Conservation (phyloP, 1,139 yeast genomes). For the Candida anutae region DNA sequence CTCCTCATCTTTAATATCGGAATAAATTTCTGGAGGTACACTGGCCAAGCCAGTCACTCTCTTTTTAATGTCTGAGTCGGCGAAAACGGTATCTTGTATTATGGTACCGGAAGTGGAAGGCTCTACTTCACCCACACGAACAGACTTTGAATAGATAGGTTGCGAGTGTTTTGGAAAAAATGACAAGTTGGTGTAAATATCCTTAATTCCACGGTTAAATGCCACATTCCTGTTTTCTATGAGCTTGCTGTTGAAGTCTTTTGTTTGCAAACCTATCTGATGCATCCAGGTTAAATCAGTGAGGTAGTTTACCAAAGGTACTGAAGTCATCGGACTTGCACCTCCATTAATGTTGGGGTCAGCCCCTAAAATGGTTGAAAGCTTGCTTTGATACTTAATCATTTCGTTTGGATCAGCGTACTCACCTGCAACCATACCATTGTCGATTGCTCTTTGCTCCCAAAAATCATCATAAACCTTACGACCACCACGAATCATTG, state of each 20-base stretch:
- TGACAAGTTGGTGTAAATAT: conserved; percentile 72
- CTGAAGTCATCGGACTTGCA: conserved; percentile 29
- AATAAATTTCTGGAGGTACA: conserved; percentile 52
- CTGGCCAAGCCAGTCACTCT: conserved; percentile 57
- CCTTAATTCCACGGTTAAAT: conserved; percentile 56
- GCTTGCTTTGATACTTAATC: conserved; percentile 13
- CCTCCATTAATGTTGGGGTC: conserved; percentile 6
- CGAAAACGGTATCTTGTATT: conserved; percentile 42
- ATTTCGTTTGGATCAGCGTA: conserved; percentile 68
- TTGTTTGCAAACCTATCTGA: conserved; percentile 73
- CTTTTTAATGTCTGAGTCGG: conserved; percentile 33
- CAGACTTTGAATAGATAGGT: conserved; percentile 41
- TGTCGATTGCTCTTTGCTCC: conserved; percentile 61
- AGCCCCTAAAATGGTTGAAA: conserved; percentile 3
- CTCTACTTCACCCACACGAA: conserved; percentile 9
- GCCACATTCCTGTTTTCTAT: conserved; percentile 52
- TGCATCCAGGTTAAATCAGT: conserved; percentile 80
- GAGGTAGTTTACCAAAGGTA: conserved; percentile 36
- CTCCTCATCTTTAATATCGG: conserved; percentile 45
- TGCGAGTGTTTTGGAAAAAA: conserved; percentile 75
- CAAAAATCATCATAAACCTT: conserved; percentile 85
- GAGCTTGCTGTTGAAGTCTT: conserved; percentile 58
- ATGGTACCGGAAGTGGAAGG: conserved; percentile 1
- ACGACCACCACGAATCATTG: conserved; percentile 70
- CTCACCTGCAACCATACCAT: conserved; percentile 74